Evolutionary conservation across 169 alveolate species (phyloP).

Genomic region (Cyclospora cayetanensis): DNA sequence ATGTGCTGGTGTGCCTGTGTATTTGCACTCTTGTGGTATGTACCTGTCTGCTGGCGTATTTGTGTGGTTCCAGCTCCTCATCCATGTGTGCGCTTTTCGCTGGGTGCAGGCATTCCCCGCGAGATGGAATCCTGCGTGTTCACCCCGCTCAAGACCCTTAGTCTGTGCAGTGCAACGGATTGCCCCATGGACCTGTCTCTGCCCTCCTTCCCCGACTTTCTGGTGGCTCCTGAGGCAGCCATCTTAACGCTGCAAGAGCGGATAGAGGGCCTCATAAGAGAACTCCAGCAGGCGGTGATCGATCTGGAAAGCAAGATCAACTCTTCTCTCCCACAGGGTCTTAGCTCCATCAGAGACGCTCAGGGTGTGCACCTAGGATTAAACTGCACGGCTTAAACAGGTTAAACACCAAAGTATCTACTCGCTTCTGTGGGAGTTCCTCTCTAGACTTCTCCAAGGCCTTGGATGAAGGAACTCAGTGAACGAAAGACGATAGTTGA

Average conservation of each 20-base stretch:
- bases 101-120: neutral
- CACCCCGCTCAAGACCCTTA: neutral
- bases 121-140: neutral
- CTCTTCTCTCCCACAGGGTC: neutral
- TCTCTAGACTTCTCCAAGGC: too few relatives aligned
- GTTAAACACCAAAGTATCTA: too few relatives aligned
- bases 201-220: neutral
- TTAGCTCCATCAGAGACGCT: neutral
- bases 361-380: constrained; percentile 20
- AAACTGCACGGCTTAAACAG: too few relatives aligned
- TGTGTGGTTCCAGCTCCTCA: too few relatives aligned
- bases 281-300: neutral
- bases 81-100: too few relatives aligned
- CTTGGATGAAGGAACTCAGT: too few relatives aligned
- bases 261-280: neutral
- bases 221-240: constrained; percentile 41
- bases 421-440: too few relatives aligned
- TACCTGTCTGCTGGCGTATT: neutral
- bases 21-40: neutral
- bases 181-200: neutral
- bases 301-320: neutral
- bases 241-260: constrained; percentile 15
- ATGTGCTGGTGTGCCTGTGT: neutral
- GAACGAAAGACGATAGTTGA: too few relatives aligned
- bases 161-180: neutral